phyloP scores from a whole-genome alignment of 225 moss, liverwort and hornwort genomes.

The Marchantia polymorpha region DNA sequence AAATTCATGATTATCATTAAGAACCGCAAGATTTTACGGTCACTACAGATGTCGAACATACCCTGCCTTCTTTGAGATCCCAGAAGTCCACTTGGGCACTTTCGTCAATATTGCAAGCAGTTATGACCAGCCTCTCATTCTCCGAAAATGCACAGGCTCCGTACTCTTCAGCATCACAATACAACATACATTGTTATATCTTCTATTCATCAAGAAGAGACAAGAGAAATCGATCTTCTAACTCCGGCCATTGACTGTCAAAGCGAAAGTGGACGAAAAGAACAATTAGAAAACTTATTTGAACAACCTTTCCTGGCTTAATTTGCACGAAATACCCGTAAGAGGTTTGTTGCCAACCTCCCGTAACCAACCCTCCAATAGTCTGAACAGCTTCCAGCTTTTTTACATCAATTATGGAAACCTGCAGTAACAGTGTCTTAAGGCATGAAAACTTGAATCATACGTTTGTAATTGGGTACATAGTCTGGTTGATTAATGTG shows the following conservation, averaged over 20 bases:
- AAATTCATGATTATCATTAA: too few relatives aligned
- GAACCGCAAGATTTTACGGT: neutral
- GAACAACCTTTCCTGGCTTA: constrained; percentile 11
- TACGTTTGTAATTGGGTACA: neutral
- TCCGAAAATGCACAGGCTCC: constrained; percentile 48
- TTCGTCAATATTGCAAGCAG: constrained; percentile 38
- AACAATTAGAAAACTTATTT: neutral
- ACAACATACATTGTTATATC: neutral
- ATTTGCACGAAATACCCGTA: constrained; percentile 10
- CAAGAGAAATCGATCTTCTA: neutral
- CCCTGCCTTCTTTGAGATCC: constrained; percentile 51
- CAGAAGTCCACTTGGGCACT: constrained; percentile 43
- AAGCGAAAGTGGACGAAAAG: neutral
- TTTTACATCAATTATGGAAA: constrained; percentile 51
- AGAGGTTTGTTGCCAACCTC: constrained; percentile 36
- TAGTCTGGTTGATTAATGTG: neutral
- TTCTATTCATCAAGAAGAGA: neutral
- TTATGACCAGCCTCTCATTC: constrained; percentile 40
- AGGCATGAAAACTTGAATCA: neutral
- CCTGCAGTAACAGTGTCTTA: constrained; percentile 22
- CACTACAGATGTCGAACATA: constrained; percentile 6
- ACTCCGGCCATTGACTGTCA: neutral
- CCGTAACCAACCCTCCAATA: constrained; percentile 27
- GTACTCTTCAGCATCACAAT: constrained; percentile 19
- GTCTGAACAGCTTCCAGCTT: constrained; percentile 53